Base-by-base conservation (phyloP, 192 early-diverging fungal genomes). In the Pecoramyces ruminantium region DNA sequence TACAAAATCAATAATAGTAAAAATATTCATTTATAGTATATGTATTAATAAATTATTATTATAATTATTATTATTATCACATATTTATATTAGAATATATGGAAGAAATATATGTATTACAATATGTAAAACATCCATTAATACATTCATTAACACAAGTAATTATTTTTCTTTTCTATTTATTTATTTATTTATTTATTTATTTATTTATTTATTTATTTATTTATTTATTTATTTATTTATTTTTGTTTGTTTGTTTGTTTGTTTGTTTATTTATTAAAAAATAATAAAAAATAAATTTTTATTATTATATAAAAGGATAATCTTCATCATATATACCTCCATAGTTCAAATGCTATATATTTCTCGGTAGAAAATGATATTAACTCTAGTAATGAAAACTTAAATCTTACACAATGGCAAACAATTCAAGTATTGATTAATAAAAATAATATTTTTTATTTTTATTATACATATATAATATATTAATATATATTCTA, bases 371-470 rank as follows among this genome's bases (percentile, higher is more conserved):
- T 67, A n/a, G 51, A 67, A 67, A 67, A 67, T 67, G 51, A 67
- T n/a, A 67, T 67, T n/a, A 67, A 67, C n/a, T 67, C 51, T 5
- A 67, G 51, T 67, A 67, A 67, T 67, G 51, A 67, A 67, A 67
- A 67, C 9, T 85, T 92, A 17, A 93, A 93, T 80, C 85, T 89
- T 6, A 86, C 92, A 29, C 88, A 92, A 77, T 94, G 94, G 93
- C 90, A 89, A 29, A 87, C 91, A 39, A 89, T 93, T 77, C 91
- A 90, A 84, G 92, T 92, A 85, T 13, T 58, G 14, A 14, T n/a
- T n/a, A n/a, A n/a, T n/a, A n/a, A n/a, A n/a, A n/a, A n/a, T n/a
- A n/a, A n/a, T n/a, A n/a, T n/a, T n/a, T n/a, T n/a, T n/a, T n/a
- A n/a, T n/a, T n/a, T n/a, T n/a, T n/a, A n/a, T n/a, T n/a, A n/a